Evolutionary conservation across 805 yeast species (phyloP).

Genomic region (Zygosaccharomyces siamensis): DNA sequence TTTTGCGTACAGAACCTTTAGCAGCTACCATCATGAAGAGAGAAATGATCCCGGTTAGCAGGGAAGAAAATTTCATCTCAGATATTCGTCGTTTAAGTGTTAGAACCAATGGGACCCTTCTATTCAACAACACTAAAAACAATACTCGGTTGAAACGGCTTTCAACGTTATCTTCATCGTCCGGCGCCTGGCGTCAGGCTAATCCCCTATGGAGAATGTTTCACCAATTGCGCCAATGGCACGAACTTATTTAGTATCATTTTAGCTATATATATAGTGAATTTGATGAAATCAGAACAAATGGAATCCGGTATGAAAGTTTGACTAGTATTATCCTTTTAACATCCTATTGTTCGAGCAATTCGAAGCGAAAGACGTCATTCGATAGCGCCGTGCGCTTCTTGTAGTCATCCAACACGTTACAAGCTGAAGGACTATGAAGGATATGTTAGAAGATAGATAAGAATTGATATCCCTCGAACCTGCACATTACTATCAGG

Average conservation of each 20-base stretch:
- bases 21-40: constrained; percentile 2
- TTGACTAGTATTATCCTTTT: background rate
- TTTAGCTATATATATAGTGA: background rate
- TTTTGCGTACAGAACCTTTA: constrained; percentile 4
- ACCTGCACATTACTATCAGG: background rate
- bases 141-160: background rate
- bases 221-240: background rate
- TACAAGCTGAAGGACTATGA: background rate
- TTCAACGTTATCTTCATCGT: background rate
- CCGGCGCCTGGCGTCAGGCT: background rate
- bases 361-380: background rate
- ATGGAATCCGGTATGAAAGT: background rate
- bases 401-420: constrained; percentile 4
- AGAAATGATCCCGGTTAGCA: constrained; percentile 3
- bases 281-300: background rate
- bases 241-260: background rate
- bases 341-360: background rate
- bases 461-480: background rate
- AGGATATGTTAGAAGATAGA: no score
- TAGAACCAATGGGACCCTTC: constrained; percentile 7
- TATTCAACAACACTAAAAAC: constrained; percentile 5
- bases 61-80: constrained; percentile 8
- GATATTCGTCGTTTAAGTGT: constrained; percentile 6
- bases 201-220: constrained; percentile 3
- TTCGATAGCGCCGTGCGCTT: constrained; percentile 1